Evolutionary conservation across 306 rosid genomes (phyloP).

Genomic region (Benincasa hispida): DNA sequence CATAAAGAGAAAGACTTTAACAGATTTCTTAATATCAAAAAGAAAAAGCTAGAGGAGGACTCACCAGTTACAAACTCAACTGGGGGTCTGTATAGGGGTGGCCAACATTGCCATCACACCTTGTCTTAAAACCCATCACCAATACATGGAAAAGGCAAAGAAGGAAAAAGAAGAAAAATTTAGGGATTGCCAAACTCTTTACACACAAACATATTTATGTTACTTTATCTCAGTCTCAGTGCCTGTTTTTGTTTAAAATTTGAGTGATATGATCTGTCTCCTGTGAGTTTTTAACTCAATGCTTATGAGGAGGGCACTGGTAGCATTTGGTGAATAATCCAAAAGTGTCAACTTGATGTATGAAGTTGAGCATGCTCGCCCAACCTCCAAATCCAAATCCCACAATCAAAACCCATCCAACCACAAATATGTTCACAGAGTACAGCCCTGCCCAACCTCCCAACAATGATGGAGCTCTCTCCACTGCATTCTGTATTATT

Average conservation of each 20-base stretch:
- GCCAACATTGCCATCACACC: constrained; percentile 68
- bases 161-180: not conserved
- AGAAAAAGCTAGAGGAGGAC: constrained; percentile 14
- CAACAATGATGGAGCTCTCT: constrained; percentile 64
- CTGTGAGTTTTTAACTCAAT: constrained; percentile 15
- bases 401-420: constrained; percentile 77
- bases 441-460: constrained; percentile 89
- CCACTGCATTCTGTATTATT: constrained; percentile 69
- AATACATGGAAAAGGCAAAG: not conserved
- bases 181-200: constrained; percentile 57
- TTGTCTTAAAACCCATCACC: constrained; percentile 41
- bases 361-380: constrained; percentile 89
- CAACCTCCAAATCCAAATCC: constrained; percentile 99
- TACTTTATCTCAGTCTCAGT: not conserved
- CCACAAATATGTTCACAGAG: constrained; percentile 68
- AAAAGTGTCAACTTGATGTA: constrained; percentile 61
- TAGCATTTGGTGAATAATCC: constrained; percentile 84
- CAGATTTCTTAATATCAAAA: not conserved
- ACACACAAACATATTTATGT: constrained; percentile 42
- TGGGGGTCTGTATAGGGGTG: constrained; percentile 54
- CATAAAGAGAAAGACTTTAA: not conserved
- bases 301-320: constrained; percentile 85
- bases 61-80: constrained; percentile 31
- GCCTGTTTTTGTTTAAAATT: not conserved
- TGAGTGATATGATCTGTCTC: not conserved